These are phyloP conservation scores for Pythium aquatile DNA, from an alignment of 352 stramenopile species.

Conservation along the genomic window DNA sequence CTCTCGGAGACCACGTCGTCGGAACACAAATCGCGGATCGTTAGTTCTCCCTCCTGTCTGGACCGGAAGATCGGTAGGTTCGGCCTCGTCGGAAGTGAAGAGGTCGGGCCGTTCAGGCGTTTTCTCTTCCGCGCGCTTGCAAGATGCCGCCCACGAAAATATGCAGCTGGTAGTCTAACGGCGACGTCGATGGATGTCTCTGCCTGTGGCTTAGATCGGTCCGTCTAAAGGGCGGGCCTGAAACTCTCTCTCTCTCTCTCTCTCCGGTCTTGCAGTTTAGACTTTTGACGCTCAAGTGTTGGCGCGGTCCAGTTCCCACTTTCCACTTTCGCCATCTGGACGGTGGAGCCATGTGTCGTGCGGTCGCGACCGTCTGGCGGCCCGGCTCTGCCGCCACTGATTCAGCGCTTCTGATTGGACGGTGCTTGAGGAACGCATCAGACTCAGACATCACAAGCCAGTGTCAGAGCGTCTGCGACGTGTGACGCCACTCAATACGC, in stretches of 20 bases:
- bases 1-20: background rate
- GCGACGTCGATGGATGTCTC: background rate
- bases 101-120: background rate
- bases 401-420: slow-evolving; percentile 9
- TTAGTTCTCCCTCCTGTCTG: background rate
- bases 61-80: background rate
- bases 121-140: slow-evolving; percentile 2
- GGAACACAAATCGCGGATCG: slow-evolving; percentile 4
- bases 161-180: background rate
- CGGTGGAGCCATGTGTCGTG: slow-evolving; percentile 27
- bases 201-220: background rate
- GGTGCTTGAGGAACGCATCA: slow-evolving; percentile 1
- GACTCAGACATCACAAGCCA: slow-evolving; percentile 15
- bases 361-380: slow-evolving; percentile 20
- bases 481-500: background rate
- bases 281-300: background rate
- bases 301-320: slow-evolving; percentile 3
- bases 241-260: slow-evolving; percentile 13
- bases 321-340: slow-evolving; percentile 14
- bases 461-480: background rate
- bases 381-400: slow-evolving; percentile 21
- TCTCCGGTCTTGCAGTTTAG: slow-evolving; percentile 6
- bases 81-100: background rate
- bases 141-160: slow-evolving; percentile 5
- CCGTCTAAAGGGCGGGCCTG: background rate